Evolutionary conservation across 108 stramenopile genomes (phyloP), one percentile per base, ranked within the genome.

Genomic region (Craspedostauros australis): DNA sequence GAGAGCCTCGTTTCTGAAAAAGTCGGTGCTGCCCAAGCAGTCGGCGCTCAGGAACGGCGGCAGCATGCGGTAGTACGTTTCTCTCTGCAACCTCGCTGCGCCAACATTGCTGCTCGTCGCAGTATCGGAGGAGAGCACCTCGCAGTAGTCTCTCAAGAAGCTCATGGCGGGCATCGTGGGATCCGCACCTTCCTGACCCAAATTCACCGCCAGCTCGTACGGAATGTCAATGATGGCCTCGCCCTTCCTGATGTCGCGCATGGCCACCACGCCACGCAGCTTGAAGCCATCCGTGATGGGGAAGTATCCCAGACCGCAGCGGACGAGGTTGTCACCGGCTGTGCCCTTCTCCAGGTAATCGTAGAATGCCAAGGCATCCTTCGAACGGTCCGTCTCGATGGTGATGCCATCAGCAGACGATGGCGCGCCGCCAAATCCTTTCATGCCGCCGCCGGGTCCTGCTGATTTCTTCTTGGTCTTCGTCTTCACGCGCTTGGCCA

Each of bases 181-280:
- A 69, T 90, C 84, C 22, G 50, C 55, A 38, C 50, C 72, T 55
- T 84, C 75, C 33, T 62, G 75, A 0, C 88, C 88, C 21, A 90
- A 55, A 59, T 90, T 79, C 12, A 83, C 26, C 0, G 82, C 77
- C 62, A 76, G 47, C 42, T 83, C 84, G 39, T 83, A 86, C 0
- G 88, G 88, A 21, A 90, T 76, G 21, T 70, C 66, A 45, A 90
- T 76, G 29, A 90, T 81, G 27, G 54, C 46, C 32, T 86, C 80
- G 9, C 88, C 88, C 58, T 82, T 80, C 39, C 66, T 69, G 15
- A 90, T 68, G 23, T 71, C 54, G 25, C 67, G 63, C 53, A 75
- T 30, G 14, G 88, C 84, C 2, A 83, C 66, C 22, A 90, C 72
- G 40, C 88, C 88, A 26, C 88, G 73, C 3, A 85, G 48, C 30